These are phyloP conservation scores for Cystobasidiaceae sp. DNA, from an alignment of 1,284 basidiomycete genomes.

Conservation along the genomic window DNA sequence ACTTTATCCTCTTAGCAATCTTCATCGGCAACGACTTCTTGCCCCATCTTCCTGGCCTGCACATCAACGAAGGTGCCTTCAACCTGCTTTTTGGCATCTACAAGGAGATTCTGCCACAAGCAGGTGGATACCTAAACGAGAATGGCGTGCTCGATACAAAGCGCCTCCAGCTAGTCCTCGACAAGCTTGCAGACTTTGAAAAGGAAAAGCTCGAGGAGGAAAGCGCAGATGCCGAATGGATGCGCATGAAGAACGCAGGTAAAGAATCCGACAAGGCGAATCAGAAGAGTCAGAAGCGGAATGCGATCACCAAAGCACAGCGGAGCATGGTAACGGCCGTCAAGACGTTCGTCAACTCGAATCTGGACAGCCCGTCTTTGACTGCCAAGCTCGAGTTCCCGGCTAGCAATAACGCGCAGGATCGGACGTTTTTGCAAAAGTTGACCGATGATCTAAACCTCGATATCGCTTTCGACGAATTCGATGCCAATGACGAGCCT, in stretches of 20 bases:
- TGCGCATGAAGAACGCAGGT: slow-evolving; percentile 56
- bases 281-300: slow-evolving; percentile 20
- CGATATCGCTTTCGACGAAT: slow-evolving; percentile 78
- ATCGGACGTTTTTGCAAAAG: slow-evolving; percentile 67
- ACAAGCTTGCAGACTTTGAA: slow-evolving; percentile 84
- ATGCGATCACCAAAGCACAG: slow-evolving; percentile 53
- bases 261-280: slow-evolving; percentile 34
- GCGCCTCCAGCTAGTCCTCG: slow-evolving; percentile 76
- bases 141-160: slow-evolving; percentile 73
- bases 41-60: slow-evolving; percentile 90
- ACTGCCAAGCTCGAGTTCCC: slow-evolving; percentile 60
- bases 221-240: slow-evolving; percentile 80
- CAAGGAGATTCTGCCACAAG: slow-evolving; percentile 76
- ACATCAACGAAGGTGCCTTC: slow-evolving; percentile 95
- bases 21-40: slow-evolving; percentile 98
- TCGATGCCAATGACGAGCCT: slow-evolving; percentile 67
- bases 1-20: slow-evolving; percentile 92
- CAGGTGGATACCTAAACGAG: slow-evolving; percentile 93
- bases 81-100: slow-evolving; percentile 91
- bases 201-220: slow-evolving; percentile 84
- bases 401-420: slow-evolving; percentile 69
- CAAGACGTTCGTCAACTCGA: slow-evolving; percentile 61
- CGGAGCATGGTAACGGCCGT: slow-evolving; percentile 69
- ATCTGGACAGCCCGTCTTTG: slow-evolving; percentile 29
- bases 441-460: slow-evolving; percentile 72